phyloP scores from a whole-genome alignment of 2,329 filamentous ascomycete genomes.

The Scedosporium aurantiacum region DNA sequence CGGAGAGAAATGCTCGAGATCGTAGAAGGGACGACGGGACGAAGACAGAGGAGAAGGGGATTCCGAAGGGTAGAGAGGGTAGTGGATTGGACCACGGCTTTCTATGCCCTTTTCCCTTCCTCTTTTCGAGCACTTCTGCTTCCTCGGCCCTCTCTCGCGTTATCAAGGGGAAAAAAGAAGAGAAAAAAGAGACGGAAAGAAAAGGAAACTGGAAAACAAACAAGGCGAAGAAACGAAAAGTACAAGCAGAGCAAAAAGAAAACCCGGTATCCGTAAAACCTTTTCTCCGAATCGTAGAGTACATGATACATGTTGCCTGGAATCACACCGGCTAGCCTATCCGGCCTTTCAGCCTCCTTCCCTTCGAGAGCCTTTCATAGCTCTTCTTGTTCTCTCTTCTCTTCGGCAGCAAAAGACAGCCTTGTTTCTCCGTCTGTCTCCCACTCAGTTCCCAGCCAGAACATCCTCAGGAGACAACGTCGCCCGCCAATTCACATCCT shows the following conservation, averaged over 20 bases:
- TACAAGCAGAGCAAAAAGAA: background rate
- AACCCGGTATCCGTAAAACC: background rate
- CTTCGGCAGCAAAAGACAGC: background rate
- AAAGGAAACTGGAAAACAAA: background rate
- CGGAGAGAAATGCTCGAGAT: no score
- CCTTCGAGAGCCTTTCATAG: background rate
- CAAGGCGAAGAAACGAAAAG: background rate
- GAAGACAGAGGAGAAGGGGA: background rate
- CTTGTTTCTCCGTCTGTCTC: no score
- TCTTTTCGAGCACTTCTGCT: background rate
- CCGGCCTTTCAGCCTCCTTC: background rate
- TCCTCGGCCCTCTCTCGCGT: background rate
- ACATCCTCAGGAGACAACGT: conserved; percentile 1
- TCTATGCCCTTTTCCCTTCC: background rate
- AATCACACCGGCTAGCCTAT: background rate
- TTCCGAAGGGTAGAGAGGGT: background rate
- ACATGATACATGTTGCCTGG: background rate
- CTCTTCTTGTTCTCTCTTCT: background rate
- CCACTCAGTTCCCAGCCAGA: background rate
- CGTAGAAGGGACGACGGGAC: no score
- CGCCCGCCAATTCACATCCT: conserved; percentile 6
- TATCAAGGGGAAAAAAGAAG: background rate
- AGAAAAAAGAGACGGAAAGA: background rate
- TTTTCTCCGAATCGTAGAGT: background rate
- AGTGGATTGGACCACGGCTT: background rate